Conservation (phyloP, 192 early-diverging fungal genomes). For the Podila epigama region DNA sequence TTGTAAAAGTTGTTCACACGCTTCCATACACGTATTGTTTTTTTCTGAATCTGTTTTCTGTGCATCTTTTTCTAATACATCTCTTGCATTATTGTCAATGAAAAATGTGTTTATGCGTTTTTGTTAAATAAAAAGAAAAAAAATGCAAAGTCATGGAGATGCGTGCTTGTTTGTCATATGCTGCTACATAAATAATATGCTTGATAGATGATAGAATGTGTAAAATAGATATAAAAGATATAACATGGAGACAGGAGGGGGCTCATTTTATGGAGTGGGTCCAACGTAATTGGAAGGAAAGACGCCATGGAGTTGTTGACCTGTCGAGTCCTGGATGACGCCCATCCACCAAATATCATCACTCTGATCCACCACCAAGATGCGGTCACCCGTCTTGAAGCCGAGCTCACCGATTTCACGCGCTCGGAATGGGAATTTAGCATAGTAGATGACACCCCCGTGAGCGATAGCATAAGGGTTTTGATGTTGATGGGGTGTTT, state of each 20-base stretch:
- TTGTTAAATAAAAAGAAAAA: not conserved
- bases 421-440: conserved; percentile 77
- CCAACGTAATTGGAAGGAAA: conserved; percentile 81
- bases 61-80: too few species aligned
- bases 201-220: too few species aligned
- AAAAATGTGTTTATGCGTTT: too few species aligned
- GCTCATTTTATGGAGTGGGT: conserved; percentile 3
- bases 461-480: not conserved
- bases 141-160: too few species aligned
- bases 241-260: too few species aligned
- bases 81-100: too few species aligned
- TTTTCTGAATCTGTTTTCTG: not conserved
- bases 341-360: conserved; percentile 91
- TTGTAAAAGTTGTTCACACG: too few species aligned
- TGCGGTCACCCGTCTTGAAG: conserved; percentile 71
- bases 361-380: conserved; percentile 79
- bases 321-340: conserved; percentile 61
- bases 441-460: conserved; percentile 57
- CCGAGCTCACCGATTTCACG: conserved; percentile 77
- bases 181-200: too few species aligned
- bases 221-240: too few species aligned
- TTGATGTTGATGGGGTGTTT: not conserved
- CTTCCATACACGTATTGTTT: too few species aligned
- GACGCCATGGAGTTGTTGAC: conserved; percentile 67
- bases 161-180: too few species aligned